Evolutionary conservation across 176 grass and related monocot genomes (phyloP).

Genomic region (Oryza longistaminata): DNA sequence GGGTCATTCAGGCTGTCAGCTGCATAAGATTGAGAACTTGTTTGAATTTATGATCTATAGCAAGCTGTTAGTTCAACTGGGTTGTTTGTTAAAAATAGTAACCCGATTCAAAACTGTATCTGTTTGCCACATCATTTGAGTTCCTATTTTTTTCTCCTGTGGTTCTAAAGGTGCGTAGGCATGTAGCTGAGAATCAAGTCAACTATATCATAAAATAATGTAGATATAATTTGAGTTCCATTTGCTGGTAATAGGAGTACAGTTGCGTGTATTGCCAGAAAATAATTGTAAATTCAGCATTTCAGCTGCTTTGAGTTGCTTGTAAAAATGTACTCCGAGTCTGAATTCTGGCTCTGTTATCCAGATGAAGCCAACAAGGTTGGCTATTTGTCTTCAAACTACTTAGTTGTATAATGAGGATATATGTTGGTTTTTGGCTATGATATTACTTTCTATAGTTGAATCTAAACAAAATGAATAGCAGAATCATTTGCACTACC

Average conservation of each 20-base stretch:
- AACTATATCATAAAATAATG: neutral
- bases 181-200: neutral
- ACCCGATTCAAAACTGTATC: neutral
- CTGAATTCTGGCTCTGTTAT: neutral
- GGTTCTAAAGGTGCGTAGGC: neutral
- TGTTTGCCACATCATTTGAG: neutral
- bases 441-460: neutral
- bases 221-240: neutral
- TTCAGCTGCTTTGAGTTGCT: neutral
- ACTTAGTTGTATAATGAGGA: neutral
- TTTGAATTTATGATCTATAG: neutral
- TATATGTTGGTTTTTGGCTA: neutral
- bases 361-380: neutral
- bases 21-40: neutral
- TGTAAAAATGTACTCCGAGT: neutral
- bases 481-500: neutral
- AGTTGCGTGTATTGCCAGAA: neutral
- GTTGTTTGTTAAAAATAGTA: neutral
- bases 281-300: neutral
- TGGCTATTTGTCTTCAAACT: constrained; percentile 1
- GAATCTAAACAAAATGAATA: neutral
- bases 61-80: neutral
- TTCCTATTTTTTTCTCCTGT: neutral
- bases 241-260: constrained; percentile 9
- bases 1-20: neutral